Conservation (phyloP, 441 rosid species). For the Euphorbia schlechtendalii region DNA sequence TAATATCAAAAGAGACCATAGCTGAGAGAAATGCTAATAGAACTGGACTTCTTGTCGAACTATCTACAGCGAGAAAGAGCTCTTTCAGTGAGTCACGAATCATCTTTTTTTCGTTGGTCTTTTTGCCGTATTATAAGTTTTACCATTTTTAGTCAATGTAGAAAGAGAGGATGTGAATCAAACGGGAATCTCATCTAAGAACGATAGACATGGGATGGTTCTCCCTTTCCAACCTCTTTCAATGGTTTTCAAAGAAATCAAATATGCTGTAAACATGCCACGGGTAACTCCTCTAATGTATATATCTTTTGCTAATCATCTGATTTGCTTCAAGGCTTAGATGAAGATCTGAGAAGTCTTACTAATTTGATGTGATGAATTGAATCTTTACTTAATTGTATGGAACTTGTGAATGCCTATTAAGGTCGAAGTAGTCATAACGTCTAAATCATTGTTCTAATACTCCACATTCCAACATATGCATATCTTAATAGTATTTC, state of each 20-base stretch:
- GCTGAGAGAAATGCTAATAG: conserved; percentile 34
- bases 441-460: too few species aligned
- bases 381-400: not conserved
- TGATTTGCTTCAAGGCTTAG: not conserved
- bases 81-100: conserved; percentile 18
- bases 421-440: not conserved
- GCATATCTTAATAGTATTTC: too few species aligned
- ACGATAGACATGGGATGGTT: conserved; percentile 47
- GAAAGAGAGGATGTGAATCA: conserved; percentile 25
- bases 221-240: conserved; percentile 59
- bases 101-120: not conserved
- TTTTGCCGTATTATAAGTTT: conserved; percentile 7
- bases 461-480: too few species aligned
- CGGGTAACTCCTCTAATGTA: conserved; percentile 44
- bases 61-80: conserved; percentile 20
- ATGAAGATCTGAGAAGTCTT: not conserved
- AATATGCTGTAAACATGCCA: conserved; percentile 65
- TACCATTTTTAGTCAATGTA: conserved; percentile 20
- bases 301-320: not conserved
- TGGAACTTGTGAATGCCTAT: not conserved
- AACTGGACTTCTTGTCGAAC: conserved; percentile 27
- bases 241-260: conserved; percentile 48
- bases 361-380: not conserved
- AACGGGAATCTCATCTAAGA: conserved; percentile 21
- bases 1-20: conserved; percentile 40